Evolutionary conservation across 805 yeast genomes (phyloP).

Genomic region (Monosporozyma aerobia): DNA sequence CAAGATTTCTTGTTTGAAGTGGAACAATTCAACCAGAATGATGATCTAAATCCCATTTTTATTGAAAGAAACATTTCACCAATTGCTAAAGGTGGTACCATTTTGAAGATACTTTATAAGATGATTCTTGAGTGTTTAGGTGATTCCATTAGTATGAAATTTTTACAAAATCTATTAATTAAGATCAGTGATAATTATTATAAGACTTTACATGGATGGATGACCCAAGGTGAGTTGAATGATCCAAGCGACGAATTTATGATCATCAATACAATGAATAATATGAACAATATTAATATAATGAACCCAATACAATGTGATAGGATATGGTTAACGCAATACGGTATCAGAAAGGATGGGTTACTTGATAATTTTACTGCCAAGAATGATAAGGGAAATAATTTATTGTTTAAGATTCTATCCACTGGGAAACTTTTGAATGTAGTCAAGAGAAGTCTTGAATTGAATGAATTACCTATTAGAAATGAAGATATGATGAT

Average conservation of each 20-base stretch:
- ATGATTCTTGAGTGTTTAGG: constrained; percentile 55
- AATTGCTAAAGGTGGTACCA: constrained; percentile 69
- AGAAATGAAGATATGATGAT: constrained; percentile 13
- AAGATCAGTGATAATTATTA: constrained; percentile 57
- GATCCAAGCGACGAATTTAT: constrained; percentile 82
- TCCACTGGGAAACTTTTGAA: constrained; percentile 80
- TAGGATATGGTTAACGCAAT: constrained; percentile 67
- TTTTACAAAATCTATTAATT: constrained; percentile 45
- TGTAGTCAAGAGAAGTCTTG: constrained; percentile 36
- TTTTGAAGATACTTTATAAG: constrained; percentile 52
- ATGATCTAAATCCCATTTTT: constrained; percentile 22
- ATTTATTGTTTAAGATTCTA: constrained; percentile 43
- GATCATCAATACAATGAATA: constrained; percentile 36
- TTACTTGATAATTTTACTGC: constrained; percentile 50
- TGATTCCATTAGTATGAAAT: constrained; percentile 43
- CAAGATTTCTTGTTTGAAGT: constrained; percentile 11
- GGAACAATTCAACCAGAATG: constrained; percentile 28
- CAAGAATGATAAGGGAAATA: constrained; percentile 15
- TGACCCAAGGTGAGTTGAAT: constrained; percentile 57
- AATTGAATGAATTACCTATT: constrained; percentile 12
- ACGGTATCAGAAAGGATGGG: constrained; percentile 65
- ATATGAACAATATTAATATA: constrained; percentile 5
- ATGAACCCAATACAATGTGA: constrained; percentile 32
- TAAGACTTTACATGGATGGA: constrained; percentile 68
- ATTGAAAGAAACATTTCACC: constrained; percentile 45